Percentiles rank a stretch among this genome's conserved stretches.
Conservation (phyloP, 306 rosid genomes). For the Elaeagnus macrophylla region DNA sequence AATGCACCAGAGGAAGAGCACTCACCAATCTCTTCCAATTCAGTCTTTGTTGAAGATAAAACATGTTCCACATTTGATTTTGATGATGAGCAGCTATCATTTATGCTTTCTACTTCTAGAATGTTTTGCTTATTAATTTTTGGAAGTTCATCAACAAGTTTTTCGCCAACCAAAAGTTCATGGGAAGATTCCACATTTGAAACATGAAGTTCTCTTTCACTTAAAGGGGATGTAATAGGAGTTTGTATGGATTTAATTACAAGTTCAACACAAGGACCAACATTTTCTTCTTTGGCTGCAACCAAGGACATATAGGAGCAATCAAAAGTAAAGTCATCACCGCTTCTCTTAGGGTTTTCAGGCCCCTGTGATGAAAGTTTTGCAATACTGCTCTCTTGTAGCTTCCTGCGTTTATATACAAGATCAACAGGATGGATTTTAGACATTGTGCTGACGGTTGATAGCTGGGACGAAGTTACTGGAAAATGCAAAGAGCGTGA, state of each 20-base stretch:
- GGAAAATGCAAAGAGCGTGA: conserved; percentile 31
- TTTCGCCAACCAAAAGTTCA: conserved; percentile 17
- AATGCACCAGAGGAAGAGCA: conserved; percentile 73
- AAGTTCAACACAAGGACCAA: conserved; percentile 33
- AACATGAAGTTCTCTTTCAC: conserved; percentile 12
- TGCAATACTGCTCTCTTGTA: conserved; percentile 15
- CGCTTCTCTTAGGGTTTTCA: conserved; percentile 28
- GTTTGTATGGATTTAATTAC: conserved; percentile 28
- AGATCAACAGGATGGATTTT: conserved; percentile 32
- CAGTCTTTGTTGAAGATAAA: conserved; percentile 42
- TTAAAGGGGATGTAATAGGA: conserved; percentile 14
- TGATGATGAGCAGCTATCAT: conserved; percentile 88
- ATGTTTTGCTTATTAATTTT: conserved; percentile 29
- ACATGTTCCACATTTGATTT: conserved; percentile 61
- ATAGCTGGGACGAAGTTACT: conserved; percentile 29
- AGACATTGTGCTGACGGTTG: conserved; percentile 46
- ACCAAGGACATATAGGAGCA: conserved; percentile 37
- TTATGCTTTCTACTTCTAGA: conserved; percentile 51
- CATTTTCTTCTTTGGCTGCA: conserved; percentile 37
- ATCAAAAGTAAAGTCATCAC: conserved; percentile 37
- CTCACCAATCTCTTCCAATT: conserved; percentile 63
- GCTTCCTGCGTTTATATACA: conserved; percentile 70
- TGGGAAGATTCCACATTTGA: conserved; percentile 15
- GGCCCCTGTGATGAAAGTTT: background rate
- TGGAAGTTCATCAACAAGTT: conserved; percentile 24